Percentiles rank a stretch among this genome's conserved stretches.
These are phyloP conservation scores for Trametes cinnabarina DNA, from an alignment of 768 basidiomycete species.

Conservation along the genomic window DNA sequence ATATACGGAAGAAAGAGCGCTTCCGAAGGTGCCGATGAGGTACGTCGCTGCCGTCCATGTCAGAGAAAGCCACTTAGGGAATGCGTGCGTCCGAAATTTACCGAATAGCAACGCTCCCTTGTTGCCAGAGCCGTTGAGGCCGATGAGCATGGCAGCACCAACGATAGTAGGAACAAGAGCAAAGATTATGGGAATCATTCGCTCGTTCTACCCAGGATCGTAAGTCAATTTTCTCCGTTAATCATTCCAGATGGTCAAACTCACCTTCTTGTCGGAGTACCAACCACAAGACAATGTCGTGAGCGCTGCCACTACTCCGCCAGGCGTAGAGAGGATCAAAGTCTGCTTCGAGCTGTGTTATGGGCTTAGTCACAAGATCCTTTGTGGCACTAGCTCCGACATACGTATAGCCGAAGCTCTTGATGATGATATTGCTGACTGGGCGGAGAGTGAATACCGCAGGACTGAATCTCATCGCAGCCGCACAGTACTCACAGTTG, in stretches of 20 bases:
- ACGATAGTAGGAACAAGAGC: slow-evolving; percentile 58
- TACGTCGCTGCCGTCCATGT: slow-evolving; percentile 40
- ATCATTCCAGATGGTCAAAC: neutral
- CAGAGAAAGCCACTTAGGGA: too few relatives aligned
- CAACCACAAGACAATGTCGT: slow-evolving; percentile 57
- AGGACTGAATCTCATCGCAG: neutral
- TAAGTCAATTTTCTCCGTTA: neutral
- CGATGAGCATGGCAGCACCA: slow-evolving; percentile 46
- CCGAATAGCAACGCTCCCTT: slow-evolving; percentile 59
- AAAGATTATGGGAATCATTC: slow-evolving; percentile 61
- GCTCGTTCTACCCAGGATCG: slow-evolving; percentile 41
- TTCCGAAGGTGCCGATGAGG: slow-evolving; percentile 55
- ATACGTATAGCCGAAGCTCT: slow-evolving; percentile 63
- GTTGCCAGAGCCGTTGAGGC: slow-evolving; percentile 45
- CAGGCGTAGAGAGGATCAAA: slow-evolving; percentile 57
- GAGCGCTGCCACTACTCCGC: slow-evolving; percentile 42
- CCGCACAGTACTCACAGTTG: slow-evolving; percentile 49
- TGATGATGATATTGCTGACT: slow-evolving; percentile 65
- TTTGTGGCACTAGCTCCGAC: slow-evolving; percentile 16
- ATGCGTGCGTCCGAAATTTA: slow-evolving; percentile 20
- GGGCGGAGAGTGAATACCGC: slow-evolving; percentile 1
- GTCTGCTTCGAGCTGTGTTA: slow-evolving; percentile 54
- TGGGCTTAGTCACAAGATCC: neutral
- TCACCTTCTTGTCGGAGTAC: slow-evolving; percentile 64
- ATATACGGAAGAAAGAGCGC: slow-evolving; percentile 56